Evolutionary conservation across 768 basidiomycete genomes (phyloP), one percentile per base, ranked within the genome.

Genomic region (Podaxis sp.): DNA sequence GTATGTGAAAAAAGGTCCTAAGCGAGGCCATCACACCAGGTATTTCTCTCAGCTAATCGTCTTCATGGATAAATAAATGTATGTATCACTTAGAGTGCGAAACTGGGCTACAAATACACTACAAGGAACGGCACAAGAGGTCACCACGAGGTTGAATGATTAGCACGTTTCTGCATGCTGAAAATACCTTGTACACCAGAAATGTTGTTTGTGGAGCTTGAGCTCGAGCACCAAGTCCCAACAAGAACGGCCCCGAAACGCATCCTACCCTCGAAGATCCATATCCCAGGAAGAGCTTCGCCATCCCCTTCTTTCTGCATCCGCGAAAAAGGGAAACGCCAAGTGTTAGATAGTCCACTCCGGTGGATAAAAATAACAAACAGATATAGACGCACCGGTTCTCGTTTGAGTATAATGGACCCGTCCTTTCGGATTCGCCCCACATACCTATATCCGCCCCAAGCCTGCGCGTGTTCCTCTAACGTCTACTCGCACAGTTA

Each of bases 351-450:
- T 10, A 41, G 26, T 41, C 24, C 30, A 24, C 52, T 51, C 24
- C 11, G 38, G 52, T 24, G 36, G 49, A 60, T 28, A 46, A n/a
- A 56, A 56, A 55, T 49, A 52, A 58, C 40, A 13, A 37, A n/a
- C n/a, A 30, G 30, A 50, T 37, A 17, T 26, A 44, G 8, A 74
- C 84, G 64, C 67, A 89, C 87, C 67, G 87, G 83, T 74, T 84
- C 80, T 70, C 89, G 81, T 71, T 81, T 82, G 70, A 91, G 75
- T 53, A 78, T 76, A 64, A 92, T 81, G 67, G 78, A 72, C 17
- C 89, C 90, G 69, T 89, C 84, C 41, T 76, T 76, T 37, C 82
- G 76, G 50, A 90, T 78, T 26, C 83, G 76, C 54, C 90, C 90
- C 11, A 77, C 76, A 68, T 87, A 85, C 62, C 71, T 80, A 72